phyloP scores from a whole-genome alignment of 2,329 filamentous ascomycete genomes.

The Diplodia seriata region DNA sequence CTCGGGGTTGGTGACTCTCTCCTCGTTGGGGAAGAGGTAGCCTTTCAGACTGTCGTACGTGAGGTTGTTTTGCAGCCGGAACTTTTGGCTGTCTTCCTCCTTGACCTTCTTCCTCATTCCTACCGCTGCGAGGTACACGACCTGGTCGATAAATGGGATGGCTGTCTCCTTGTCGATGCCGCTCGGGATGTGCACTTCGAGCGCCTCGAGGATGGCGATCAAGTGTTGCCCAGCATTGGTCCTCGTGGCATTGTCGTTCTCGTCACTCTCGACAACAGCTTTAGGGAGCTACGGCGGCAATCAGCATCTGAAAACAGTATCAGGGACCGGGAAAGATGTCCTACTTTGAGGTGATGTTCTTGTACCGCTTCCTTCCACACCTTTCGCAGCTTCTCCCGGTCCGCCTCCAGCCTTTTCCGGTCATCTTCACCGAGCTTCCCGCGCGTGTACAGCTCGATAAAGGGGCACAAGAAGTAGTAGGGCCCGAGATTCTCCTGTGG shows the following conservation, averaged over 20 bases:
- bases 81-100: not conserved
- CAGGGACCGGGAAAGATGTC: not conserved
- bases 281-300: not conserved
- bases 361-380: not conserved
- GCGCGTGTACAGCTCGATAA: not conserved
- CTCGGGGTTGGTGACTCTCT: not conserved
- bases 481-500: not conserved
- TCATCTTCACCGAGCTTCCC: not conserved
- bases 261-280: not conserved
- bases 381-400: not conserved
- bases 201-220: constrained; percentile 6
- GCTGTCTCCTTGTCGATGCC: constrained; percentile 2
- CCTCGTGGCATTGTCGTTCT: not conserved
- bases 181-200: not conserved
- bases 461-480: constrained; percentile 3
- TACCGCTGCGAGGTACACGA: not conserved
- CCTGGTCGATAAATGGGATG: not conserved
- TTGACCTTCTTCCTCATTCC: not conserved
- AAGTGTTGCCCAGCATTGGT: constrained; percentile 1
- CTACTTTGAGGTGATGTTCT: not conserved
- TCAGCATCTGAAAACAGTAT: not conserved
- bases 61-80: not conserved
- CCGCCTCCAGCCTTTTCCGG: too few species aligned
- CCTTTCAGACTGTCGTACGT: not conserved
- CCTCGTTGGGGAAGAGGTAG: not conserved